Evolutionary conservation across 2,329 filamentous ascomycete genomes (phyloP).

Genomic region (Epichloe uncinata): DNA sequence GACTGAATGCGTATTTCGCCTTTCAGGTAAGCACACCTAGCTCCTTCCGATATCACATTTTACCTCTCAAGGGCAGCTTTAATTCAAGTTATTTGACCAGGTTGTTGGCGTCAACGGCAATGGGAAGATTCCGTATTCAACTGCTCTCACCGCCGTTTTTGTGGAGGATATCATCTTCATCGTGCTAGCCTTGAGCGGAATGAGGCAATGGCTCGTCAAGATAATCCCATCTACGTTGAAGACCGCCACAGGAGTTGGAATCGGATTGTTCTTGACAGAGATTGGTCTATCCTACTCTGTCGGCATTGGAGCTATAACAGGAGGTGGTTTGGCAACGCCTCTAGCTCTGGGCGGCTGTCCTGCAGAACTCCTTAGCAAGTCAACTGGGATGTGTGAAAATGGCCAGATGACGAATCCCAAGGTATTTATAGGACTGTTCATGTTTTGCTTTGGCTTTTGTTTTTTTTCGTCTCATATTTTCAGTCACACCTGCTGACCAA

Average conservation of each 20-base stretch:
- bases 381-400: conserved; percentile 36
- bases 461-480: background rate
- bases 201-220: conserved; percentile 60
- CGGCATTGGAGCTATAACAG: conserved; percentile 72
- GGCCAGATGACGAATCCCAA: conserved; percentile 68
- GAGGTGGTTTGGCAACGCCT: conserved; percentile 50
- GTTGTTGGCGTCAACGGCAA: conserved; percentile 48
- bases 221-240: conserved; percentile 52
- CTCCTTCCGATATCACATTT: background rate
- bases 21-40: conserved; percentile 31
- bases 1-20: conserved; percentile 54
- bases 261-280: conserved; percentile 50
- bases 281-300: conserved; percentile 62
- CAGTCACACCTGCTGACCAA: conserved; percentile 2
- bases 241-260: conserved; percentile 51
- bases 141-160: conserved; percentile 51
- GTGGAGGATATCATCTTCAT: conserved; percentile 53
- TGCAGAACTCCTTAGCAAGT: conserved; percentile 33
- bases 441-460: no score
- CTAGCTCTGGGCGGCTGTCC: conserved; percentile 66
- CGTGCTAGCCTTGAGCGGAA: conserved; percentile 49
- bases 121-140: conserved; percentile 42
- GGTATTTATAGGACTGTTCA: conserved; percentile 25
- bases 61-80: background rate
- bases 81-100: conserved; percentile 1